Percentiles rank a stretch among this genome's conserved stretches.
phyloP scores from a whole-genome alignment of 345 rosid genomes.

The Moricandia arvensis region DNA sequence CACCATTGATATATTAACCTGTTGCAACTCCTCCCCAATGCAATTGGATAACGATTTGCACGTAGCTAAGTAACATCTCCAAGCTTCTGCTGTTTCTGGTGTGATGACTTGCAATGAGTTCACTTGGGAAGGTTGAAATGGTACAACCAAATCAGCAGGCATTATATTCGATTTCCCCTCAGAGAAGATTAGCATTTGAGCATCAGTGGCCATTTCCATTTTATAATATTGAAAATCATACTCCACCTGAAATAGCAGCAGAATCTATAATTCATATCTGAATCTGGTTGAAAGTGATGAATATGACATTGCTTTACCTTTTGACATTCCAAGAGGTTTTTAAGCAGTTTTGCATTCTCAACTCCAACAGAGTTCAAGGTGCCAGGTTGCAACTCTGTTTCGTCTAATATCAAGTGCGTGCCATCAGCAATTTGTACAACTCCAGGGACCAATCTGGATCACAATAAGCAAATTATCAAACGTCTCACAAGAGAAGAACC shows the following conservation, averaged over 20 bases:
- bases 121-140: conserved; percentile 63
- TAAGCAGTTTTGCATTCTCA: conserved; percentile 68
- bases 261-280: not conserved
- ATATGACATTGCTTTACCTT: conserved; percentile 48
- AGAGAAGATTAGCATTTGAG: conserved; percentile 67
- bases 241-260: conserved; percentile 57
- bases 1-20: conserved; percentile 42
- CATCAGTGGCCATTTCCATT: conserved; percentile 84
- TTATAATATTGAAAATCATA: conserved; percentile 83
- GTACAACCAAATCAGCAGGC: conserved; percentile 73
- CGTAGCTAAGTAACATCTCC: conserved; percentile 89
- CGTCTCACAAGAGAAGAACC: not conserved
- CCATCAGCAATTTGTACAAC: conserved; percentile 75
- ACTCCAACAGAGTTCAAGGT: conserved; percentile 73
- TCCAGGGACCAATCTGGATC: conserved; percentile 64
- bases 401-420: conserved; percentile 73
- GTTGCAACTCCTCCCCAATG: conserved; percentile 66
- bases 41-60: conserved; percentile 65
- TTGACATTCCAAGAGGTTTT: conserved; percentile 61
- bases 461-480: not conserved
- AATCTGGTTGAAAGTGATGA: not conserved
- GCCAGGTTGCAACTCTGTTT: conserved; percentile 74
- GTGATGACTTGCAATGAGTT: conserved; percentile 39
- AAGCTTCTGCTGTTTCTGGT: conserved; percentile 54
- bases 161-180: conserved; percentile 85